Base-by-base conservation (phyloP, 2,329 filamentous ascomycete species). In the Simplicillium aogashimaense region DNA sequence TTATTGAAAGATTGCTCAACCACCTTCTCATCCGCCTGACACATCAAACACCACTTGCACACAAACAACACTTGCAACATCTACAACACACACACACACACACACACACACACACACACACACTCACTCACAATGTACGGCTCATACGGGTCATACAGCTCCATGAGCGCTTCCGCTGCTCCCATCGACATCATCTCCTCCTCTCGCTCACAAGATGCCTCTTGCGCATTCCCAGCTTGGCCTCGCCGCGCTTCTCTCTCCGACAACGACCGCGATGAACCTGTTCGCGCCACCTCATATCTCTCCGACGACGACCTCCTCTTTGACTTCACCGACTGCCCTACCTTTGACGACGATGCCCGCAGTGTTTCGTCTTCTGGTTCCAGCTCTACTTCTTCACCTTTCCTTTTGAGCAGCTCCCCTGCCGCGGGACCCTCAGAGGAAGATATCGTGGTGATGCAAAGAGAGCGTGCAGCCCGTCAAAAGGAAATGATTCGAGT, bases 281-380 rank as follows among this genome's bases (percentile, higher is more conserved):
- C 46, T 36, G 58, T 65, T 47, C 66, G 68, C 43, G 67, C 72
- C 14, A 70, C 70, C 3, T 74, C 73, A 1, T 77, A 69, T 57
- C 65, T 81, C 46, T 78, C 75, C 33, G 77, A 81, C 62, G 77
- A 81, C 59, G 77, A 81, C 50, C 70, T 81, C 41, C 72, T 76
- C 57, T 65, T 72, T 42, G 53, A 39, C 42, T 31, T 30, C 35
- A 25, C 30, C 28, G 42, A 42, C 29, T 28, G 29, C 59, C 65
- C 54, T 65, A 69, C 48, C 59, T 65, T 47, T 66, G 69, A 74
- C 49, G 69, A 75, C 50, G 68, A 74, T 50, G 50, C 58, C 44
- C 62, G 57, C 56, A 71, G 66, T 56, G 58, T 69, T 38, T 67
- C 63, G 35, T 60, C 58, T 52, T 58, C 62, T 51, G 68, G 65